Conservation (phyloP, 2,329 filamentous ascomycete species). For the Chaetomiaceae sp. region DNA sequence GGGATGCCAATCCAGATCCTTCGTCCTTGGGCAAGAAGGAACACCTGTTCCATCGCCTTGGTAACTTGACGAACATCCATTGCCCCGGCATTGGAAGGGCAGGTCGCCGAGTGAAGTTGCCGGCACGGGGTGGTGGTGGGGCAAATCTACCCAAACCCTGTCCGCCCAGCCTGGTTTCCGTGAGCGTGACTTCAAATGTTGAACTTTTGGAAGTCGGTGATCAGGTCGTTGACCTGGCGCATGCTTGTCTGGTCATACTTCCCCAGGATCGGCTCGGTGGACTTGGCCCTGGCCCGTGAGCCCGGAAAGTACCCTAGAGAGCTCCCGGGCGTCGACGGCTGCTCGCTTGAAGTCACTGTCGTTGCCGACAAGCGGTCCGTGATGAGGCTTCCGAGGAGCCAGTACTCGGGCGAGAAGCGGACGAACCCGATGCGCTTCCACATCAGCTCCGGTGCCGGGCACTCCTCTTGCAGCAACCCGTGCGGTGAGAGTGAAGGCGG, state of each 20-base stretch:
- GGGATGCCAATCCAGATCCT: too few species aligned
- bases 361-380: constrained; percentile 27
- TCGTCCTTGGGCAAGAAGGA: too few species aligned
- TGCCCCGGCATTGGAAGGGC: too few species aligned
- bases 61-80: background rate
- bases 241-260: constrained; percentile 39
- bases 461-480: constrained; percentile 17
- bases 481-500: constrained; percentile 18
- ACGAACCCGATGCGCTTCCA: constrained; percentile 36
- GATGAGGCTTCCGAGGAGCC: constrained; percentile 34
- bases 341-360: background rate
- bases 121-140: background rate
- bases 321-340: background rate
- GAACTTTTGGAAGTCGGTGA: constrained; percentile 33
- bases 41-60: background rate
- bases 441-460: constrained; percentile 26
- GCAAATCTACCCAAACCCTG: background rate
- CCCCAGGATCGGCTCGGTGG: constrained; percentile 30
- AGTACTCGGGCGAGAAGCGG: constrained; percentile 33
- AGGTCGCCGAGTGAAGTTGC: too few species aligned
- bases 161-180: background rate
- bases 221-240: constrained; percentile 37
- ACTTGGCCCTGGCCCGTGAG: constrained; percentile 8
- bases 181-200: constrained; percentile 20
- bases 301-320: constrained; percentile 2